Evolutionary conservation across 2,329 filamentous ascomycete genomes (phyloP).

Genomic region (Aspergillus vadensis): DNA sequence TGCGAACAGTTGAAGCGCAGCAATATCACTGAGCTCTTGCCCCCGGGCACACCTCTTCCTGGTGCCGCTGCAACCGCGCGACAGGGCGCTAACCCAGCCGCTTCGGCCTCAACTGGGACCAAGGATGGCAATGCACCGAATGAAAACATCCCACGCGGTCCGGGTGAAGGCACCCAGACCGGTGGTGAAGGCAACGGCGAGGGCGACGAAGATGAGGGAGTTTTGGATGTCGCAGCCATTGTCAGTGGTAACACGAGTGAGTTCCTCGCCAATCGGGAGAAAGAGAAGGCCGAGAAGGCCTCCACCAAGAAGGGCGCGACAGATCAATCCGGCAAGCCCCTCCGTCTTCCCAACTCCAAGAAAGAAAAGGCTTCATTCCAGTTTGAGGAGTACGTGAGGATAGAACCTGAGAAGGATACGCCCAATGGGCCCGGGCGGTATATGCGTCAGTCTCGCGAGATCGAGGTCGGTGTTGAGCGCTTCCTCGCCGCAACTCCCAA

Average conservation of each 20-base stretch:
- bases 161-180: conserved; percentile 58
- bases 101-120: conserved; percentile 58
- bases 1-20: conserved; percentile 67
- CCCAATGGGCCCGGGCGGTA: conserved; percentile 54
- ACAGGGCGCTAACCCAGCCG: conserved; percentile 55
- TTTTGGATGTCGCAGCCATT: conserved; percentile 66
- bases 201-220: conserved; percentile 61
- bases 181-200: conserved; percentile 55
- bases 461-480: conserved; percentile 64
- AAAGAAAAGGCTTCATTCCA: conserved; percentile 61
- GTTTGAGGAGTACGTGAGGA: conserved; percentile 60
- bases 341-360: conserved; percentile 61
- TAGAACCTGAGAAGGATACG: conserved; percentile 56
- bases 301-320: conserved; percentile 55
- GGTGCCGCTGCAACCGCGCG: conserved; percentile 47
- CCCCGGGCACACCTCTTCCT: conserved; percentile 56
- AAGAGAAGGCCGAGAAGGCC: conserved; percentile 61
- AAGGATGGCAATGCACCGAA: conserved; percentile 43
- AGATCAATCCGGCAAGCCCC: conserved; percentile 50
- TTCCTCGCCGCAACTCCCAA: conserved; percentile 58
- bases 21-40: conserved; percentile 63
- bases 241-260: conserved; percentile 66
- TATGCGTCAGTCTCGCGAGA: conserved; percentile 55
- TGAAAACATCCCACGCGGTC: conserved; percentile 52
- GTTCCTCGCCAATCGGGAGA: conserved; percentile 63